Conservation (phyloP, 495 filamentous ascomycete species). For the Penicillium dipodomyicola region DNA sequence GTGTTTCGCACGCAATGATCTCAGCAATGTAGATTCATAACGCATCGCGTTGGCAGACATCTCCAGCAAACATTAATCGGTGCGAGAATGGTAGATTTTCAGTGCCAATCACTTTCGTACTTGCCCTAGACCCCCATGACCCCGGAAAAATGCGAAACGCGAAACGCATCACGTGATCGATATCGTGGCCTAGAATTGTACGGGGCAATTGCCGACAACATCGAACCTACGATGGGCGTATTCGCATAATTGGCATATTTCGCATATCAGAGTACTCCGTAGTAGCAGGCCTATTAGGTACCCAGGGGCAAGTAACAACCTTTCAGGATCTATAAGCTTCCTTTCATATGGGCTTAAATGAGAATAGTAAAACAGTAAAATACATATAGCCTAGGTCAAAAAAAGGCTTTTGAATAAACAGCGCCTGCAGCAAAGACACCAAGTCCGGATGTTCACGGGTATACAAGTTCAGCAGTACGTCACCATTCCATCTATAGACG, state of each 20-base stretch:
- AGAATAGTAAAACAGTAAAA: constrained; percentile 23
- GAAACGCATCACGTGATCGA: constrained; percentile 13
- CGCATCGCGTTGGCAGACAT: constrained; percentile 13
- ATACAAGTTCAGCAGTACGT: constrained; percentile 19
- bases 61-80: background rate
- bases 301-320: background rate
- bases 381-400: constrained; percentile 20
- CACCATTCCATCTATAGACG: constrained; percentile 23
- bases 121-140: background rate
- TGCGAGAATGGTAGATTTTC: background rate
- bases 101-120: background rate
- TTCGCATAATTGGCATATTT: background rate
- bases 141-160: background rate
- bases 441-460: constrained; percentile 20
- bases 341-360: constrained; percentile 8
- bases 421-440: constrained; percentile 22
- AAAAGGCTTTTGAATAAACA: constrained; percentile 6
- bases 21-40: constrained; percentile 1
- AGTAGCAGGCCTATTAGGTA: background rate
- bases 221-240: background rate
- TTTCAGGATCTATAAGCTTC: constrained; percentile 6
- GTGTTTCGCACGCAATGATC: constrained; percentile 8
- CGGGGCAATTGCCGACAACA: background rate
- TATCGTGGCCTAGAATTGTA: background rate
- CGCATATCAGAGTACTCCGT: too few species aligned